Evolutionary conservation across 148 eudicot genomes (phyloP), one percentile per base, ranked within the genome.

Genomic region (Amaranthus palmeri): DNA sequence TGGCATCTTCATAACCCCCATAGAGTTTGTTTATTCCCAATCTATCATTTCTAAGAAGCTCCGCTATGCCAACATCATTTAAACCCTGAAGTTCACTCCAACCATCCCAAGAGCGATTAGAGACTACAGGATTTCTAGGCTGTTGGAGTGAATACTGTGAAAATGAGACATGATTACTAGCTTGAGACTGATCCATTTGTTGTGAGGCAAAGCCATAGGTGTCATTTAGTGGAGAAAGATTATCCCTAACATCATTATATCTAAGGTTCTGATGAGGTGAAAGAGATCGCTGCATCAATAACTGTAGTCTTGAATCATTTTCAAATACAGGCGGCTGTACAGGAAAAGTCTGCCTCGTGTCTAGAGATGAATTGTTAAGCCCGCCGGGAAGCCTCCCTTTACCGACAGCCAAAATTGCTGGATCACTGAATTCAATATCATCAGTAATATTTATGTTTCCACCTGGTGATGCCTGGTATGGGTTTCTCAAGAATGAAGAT

Each of bases 331-430:
- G 82, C 4, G 76, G 68, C 58, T 88, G 97, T 4, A 83, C 72
- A 78, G 92, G 67, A 46, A 76, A 88, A 77, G 61, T 85, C 10
- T 83, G 73, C 70, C 85, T 81, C 84, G 74, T 76, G 73, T 88
- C 93, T 67, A 87, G 57, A 67, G 80, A 72, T 9, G 86, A 65
- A 72, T 76, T 83, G 74, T 81, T 88, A 57, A 74, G 56, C 60
- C 92, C 86, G 76, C 74, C 72, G 36, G 93, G 87, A 71, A 85
- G 78, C 72, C 89, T 90, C 72, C 91, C 99, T 73, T 87, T 87
- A 61, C 98, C 98, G 74, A 95, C 98, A 25, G 99, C 97, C 80
- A 96, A 75, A 70, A 96, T 96, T 62, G 99, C 97, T 68, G 99
- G 99, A 79, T 96, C 99, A 68, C 88, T 84, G 70, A 92, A 90